These are phyloP conservation scores for Olyra latifolia DNA, from an alignment of 176 grass and related monocot species.

Conservation along the genomic window DNA sequence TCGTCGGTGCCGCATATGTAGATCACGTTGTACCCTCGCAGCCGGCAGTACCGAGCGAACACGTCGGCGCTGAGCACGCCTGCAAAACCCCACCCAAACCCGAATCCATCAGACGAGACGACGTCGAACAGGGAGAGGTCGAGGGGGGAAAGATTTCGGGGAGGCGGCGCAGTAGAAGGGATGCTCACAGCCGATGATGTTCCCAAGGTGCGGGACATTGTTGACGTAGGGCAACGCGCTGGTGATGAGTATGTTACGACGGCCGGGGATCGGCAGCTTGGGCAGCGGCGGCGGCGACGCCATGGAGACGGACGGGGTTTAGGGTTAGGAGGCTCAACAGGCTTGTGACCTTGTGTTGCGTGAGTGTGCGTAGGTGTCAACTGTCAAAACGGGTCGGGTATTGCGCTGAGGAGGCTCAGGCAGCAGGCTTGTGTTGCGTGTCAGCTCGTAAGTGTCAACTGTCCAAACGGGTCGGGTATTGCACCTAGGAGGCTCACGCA, in stretches of 20 bases:
- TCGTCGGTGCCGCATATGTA: conserved; percentile 98
- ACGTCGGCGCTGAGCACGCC: conserved; percentile 96
- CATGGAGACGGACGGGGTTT: conserved; percentile 26
- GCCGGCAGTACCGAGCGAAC: conserved; percentile 88
- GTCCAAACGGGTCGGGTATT: too few species aligned
- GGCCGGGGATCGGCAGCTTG: conserved; percentile 66
- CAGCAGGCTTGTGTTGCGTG: too few species aligned
- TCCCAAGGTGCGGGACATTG: conserved; percentile 81
- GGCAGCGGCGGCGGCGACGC: conserved; percentile 32
- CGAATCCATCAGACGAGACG: conserved; percentile 2
- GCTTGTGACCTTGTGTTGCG: not conserved
- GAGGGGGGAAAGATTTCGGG: not conserved
- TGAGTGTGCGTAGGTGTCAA: not conserved
- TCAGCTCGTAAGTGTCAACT: too few species aligned
- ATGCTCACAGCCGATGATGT: conserved; percentile 81
- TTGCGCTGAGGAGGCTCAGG: too few species aligned
- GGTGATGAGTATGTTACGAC: conserved; percentile 81
- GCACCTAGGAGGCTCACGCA: too few species aligned
- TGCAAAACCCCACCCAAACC: conserved; percentile 10
- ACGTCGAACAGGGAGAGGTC: not conserved
- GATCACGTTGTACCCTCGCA: conserved; percentile 82
- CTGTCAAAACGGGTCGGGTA: too few species aligned
- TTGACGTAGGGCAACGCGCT: conserved; percentile 86
- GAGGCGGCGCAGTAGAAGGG: not conserved
- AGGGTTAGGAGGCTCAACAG: conserved; percentile 26